Percentiles rank a stretch among this genome's conserved stretches.
Conservation (phyloP, 2,329 filamentous ascomycete species). For the Nothopassalora personata region DNA sequence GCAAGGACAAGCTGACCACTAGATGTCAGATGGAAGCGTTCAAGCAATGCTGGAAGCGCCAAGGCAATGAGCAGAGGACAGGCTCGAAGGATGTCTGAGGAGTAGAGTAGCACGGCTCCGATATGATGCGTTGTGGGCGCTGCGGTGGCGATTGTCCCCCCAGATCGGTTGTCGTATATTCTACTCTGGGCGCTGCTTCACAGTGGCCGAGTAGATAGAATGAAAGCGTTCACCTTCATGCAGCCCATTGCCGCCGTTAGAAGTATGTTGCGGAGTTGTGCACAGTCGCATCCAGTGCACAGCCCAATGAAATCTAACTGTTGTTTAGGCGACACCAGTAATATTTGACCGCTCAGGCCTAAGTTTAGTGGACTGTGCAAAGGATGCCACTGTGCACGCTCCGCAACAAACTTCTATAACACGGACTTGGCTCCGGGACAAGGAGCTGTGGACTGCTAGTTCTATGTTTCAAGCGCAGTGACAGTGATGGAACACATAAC, state of each 20-base stretch:
- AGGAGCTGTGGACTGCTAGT: not conserved
- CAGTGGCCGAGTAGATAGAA: not conserved
- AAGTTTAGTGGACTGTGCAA: too few species aligned
- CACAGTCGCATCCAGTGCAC: too few species aligned
- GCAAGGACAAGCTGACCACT: slow-evolving; percentile 12
- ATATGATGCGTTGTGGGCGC: not conserved
- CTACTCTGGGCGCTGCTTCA: not conserved
- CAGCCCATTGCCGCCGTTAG: too few species aligned
- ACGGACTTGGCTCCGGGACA: not conserved
- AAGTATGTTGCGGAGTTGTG: too few species aligned
- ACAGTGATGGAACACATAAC: slow-evolving; percentile 2
- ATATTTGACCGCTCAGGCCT: too few species aligned
- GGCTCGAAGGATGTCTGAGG: slow-evolving; percentile 61
- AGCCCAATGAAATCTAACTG: too few species aligned
- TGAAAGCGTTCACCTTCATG: not conserved
- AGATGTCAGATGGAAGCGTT: slow-evolving; percentile 75
- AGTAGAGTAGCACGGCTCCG: not conserved
- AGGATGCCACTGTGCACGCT: too few species aligned
- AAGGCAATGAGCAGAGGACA: slow-evolving; percentile 81
- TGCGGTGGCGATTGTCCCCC: not conserved
- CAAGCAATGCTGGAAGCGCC: slow-evolving; percentile 81
- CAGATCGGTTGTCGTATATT: not conserved
- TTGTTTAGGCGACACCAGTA: too few species aligned
- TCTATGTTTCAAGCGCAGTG: not conserved
- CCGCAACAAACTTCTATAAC: too few species aligned